These are phyloP conservation scores for Nakazawaea populi DNA, from an alignment of 805 yeast genomes.

Conservation along the genomic window DNA sequence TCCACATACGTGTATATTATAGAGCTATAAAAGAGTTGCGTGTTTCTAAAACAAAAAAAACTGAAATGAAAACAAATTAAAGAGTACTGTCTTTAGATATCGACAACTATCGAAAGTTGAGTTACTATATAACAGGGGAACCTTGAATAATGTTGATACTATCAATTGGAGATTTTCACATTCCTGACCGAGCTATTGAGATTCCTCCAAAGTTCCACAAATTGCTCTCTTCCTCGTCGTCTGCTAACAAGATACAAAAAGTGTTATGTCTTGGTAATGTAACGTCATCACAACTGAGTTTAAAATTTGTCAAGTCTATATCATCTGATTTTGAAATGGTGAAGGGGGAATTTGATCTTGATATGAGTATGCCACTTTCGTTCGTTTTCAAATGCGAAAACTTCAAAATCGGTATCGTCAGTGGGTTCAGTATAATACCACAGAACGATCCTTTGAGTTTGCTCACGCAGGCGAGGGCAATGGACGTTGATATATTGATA, in stretches of 20 bases:
- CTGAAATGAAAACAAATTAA: not conserved
- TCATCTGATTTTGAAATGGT: constrained; percentile 73
- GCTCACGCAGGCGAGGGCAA: constrained; percentile 75
- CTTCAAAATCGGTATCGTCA: constrained; percentile 76
- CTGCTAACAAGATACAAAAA: constrained; percentile 74
- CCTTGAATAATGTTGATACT: constrained; percentile 50
- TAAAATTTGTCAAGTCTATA: constrained; percentile 57
- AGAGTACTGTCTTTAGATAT: not conserved
- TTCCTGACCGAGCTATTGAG: constrained; percentile 78
- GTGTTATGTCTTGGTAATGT: constrained; percentile 84
- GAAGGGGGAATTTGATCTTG: constrained; percentile 75
- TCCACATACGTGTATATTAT: too few relatives aligned
- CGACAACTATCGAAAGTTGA: too few relatives aligned
- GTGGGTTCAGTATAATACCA: constrained; percentile 82
- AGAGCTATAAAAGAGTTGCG: too few relatives aligned
- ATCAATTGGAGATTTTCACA: constrained; percentile 85
- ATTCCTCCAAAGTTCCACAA: constrained; percentile 62
- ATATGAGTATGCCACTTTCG: constrained; percentile 49
- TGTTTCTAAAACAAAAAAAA: too few relatives aligned
- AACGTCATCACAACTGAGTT: constrained; percentile 58
- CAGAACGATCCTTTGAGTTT: constrained; percentile 81
- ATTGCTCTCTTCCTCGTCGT: constrained; percentile 66
- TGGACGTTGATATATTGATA: constrained; percentile 84
- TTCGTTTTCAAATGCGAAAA: constrained; percentile 63
- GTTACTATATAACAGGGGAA: not conserved